Evolutionary conservation across 2,329 filamentous ascomycete genomes (phyloP), one percentile per base, ranked within the genome.

Genomic region (Cladosporium sp.): DNA sequence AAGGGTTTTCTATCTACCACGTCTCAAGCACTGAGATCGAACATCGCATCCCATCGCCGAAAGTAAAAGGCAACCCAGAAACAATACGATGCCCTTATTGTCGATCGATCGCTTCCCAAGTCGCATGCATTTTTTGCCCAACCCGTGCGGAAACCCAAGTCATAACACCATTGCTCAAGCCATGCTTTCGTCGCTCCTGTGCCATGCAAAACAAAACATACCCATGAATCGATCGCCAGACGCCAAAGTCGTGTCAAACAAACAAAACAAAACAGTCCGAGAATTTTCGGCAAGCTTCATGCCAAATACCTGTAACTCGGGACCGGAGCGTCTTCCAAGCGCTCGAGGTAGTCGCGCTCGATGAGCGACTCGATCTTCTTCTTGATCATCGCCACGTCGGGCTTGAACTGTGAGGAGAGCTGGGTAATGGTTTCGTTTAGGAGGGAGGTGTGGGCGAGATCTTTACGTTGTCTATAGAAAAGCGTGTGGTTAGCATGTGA

Each of bases 311-410:
- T 80, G 72, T 92, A 92, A 11, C 82, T 81, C 36, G 88, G 83
- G 5, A 83, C 65, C 30, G 81, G 70, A 8, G 78, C 81, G 9
- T 85, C 81, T n/a, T 91, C 89, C 14, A 88, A 81, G 3, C 89
- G 83, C 75, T 92, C 89, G 19, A 93, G 77, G 65, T 92, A 93
- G 69, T 93, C 89, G 61, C 88, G 81, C 61, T 85, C 83, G 52
- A 93, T 89, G 51, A 93, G 76, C 63, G 86, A 86, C 71, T 92
- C 89, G 60, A 93, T 88, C n/a, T 86, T 85, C 71, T 85, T 87
- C 80, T 93, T 93, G 75, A 93, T 87, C 75, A 92, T 85, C 30
- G 81, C 79, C 37, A 92, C 81, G 59, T 92, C 88, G 0, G 89
- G 89, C 68, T 85, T 88, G 78, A 93, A 93, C 43, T 88, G 86